Base-by-base conservation (phyloP, 1,284 basidiomycete species). In the Amylostereum areolatum region DNA sequence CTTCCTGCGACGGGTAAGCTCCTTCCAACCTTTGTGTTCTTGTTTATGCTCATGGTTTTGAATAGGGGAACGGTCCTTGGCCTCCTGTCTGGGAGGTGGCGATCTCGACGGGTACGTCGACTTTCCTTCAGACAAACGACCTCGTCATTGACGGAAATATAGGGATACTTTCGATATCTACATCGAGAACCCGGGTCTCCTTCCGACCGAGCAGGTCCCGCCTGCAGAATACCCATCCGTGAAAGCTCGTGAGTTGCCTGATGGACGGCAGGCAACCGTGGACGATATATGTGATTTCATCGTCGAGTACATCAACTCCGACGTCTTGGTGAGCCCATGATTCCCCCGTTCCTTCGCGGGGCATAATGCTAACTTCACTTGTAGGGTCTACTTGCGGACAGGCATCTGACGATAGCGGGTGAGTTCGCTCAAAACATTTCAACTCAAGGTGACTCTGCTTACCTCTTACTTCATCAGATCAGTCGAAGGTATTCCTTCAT, bases 271-370 rank as follows among this genome's bases (percentile, higher is more conserved):
- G 2, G 81, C 81, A 52, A 81, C 75, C 0, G 77, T 91, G 5
- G 73, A 84, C 2, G 89, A 92, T 55, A 81, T 92, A 2, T 85
- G 83, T 53, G 75, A 91, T 54, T 93, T 93, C 61, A 73, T 93
- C 30, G 79, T 92, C 24, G 82, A 92, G 57, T 93, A 89, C 52
- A 88, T 91, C 59, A 78, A 86, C 53, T 89, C 86, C 0, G 89
- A 92, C 58, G 75, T 88, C 33, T 64, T 86, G 68, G 85, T 87
- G 64, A 44, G 71, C 34, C 36, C 18, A 40, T 5, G 40, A 27
- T 31, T 31, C 8, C 10, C n/a, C 24, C 18, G 18, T 11, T 32
- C 44, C 24, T 4, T 40, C 5, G 11, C n/a, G 29, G 48, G 24
- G 49, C 30, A 18, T 9, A 30, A 30, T 18, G 43, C 32, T 49